A percentile compares a stretch with the other conserved stretches of the same genome.
These are phyloP conservation scores for Boletus subluridellus DNA, from an alignment of 1,284 basidiomycete species.

Conservation along the genomic window DNA sequence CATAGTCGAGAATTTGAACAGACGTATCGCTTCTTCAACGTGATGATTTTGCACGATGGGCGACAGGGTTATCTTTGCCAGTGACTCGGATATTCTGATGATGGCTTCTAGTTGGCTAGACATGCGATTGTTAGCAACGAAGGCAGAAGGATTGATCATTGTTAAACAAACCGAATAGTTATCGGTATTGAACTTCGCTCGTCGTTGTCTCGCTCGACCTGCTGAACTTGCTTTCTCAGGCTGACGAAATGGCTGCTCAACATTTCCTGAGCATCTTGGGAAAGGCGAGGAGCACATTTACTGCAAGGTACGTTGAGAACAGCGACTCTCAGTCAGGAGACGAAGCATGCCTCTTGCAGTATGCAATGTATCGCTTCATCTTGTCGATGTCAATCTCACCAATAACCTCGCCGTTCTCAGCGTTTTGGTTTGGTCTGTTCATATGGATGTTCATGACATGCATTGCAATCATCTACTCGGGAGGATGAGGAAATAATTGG, in stretches of 20 bases:
- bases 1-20: conserved; percentile 99
- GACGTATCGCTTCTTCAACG: conserved; percentile 95
- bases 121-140: conserved; percentile 8
- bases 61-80: conserved; percentile 92
- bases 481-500: not conserved
- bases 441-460: conserved; percentile 99
- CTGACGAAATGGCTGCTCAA: conserved; percentile 96
- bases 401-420: conserved; percentile 59
- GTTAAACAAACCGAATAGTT: conserved; percentile 78
- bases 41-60: conserved; percentile 88
- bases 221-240: conserved; percentile 91
- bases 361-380: conserved; percentile 98
- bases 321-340: not conserved
- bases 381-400: conserved; percentile 98
- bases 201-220: conserved; percentile 95
- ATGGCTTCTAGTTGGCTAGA: conserved; percentile 96
- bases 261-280: conserved; percentile 93
- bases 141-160: not conserved
- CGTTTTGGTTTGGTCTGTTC: conserved; percentile 73
- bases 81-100: conserved; percentile 95
- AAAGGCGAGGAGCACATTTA: conserved; percentile 94
- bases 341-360: conserved; percentile 80
- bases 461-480: conserved; percentile 81
- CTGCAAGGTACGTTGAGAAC: conserved; percentile 39
- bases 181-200: conserved; percentile 98